Percentiles rank a stretch among this genome's conserved stretches.
phyloP scores from a whole-genome alignment of 371 early-diverging fungal genomes.

The Mortierella sp. region DNA sequence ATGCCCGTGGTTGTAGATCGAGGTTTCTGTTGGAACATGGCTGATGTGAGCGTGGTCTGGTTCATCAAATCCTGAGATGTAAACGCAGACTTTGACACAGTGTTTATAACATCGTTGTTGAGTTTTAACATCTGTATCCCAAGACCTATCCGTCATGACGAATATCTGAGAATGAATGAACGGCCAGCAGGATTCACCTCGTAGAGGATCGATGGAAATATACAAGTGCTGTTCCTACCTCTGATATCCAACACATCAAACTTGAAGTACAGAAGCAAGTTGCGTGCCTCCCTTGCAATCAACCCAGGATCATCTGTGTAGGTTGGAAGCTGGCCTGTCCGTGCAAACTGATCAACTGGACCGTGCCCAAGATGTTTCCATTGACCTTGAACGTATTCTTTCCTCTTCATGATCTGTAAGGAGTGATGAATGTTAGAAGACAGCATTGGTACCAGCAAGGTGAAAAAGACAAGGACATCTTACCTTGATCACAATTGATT shows the following conservation, averaged over 20 bases:
- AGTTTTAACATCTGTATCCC: constrained; percentile 76
- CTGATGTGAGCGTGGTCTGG: constrained; percentile 28
- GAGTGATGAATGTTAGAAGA: neutral
- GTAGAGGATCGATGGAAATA: neutral
- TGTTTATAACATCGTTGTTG: constrained; percentile 30
- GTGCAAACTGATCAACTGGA: constrained; percentile 68
- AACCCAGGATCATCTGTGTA: constrained; percentile 59
- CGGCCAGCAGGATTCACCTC: too few relatives aligned
- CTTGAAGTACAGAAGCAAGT: constrained; percentile 58
- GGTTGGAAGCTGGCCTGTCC: constrained; percentile 58
- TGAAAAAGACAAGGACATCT: neutral
- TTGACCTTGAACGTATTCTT: constrained; percentile 60
- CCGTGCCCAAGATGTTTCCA: constrained; percentile 77
- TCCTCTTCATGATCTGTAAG: constrained; percentile 59
- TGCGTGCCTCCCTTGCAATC: constrained; percentile 58
- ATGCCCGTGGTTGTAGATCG: neutral
- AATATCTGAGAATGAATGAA: too few relatives aligned
- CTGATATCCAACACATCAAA: constrained; percentile 68
- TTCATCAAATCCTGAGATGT: constrained; percentile 12
- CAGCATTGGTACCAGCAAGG: neutral
- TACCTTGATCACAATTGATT: constrained; percentile 69
- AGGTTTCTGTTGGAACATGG: constrained; percentile 37
- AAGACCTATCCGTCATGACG: constrained; percentile 35
- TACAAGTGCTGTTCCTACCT: constrained; percentile 31
- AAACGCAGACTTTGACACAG: constrained; percentile 19